phyloP scores from a whole-genome alignment of 805 yeast species.

The Metschnikowia kofuensis region DNA sequence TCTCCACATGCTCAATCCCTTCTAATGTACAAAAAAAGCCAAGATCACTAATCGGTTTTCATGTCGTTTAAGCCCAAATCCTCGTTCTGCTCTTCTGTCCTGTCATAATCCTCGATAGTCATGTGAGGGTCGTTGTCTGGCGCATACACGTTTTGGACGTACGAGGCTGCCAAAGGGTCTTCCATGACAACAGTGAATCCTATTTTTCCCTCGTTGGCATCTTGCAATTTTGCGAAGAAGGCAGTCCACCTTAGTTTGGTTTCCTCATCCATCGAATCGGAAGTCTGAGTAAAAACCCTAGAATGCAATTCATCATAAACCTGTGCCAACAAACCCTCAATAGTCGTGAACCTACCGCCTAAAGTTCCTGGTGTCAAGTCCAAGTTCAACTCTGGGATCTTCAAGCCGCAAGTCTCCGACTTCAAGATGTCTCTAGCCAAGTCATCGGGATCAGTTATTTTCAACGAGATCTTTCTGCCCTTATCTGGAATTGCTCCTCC shows the following conservation, averaged over 20 bases:
- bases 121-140: conserved; percentile 98
- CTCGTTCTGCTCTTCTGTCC: conserved; percentile 87
- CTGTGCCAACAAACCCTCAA: conserved; percentile 89
- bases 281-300: conserved; percentile 79
- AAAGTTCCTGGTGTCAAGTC: conserved; percentile 95
- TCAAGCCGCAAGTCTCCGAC: conserved; percentile 87
- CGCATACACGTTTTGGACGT: conserved; percentile 97
- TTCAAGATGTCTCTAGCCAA: conserved; percentile 91
- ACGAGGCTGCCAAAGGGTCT: conserved; percentile 94
- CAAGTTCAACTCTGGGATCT: conserved; percentile 81
- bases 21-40: conserved; percentile 1
- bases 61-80: conserved; percentile 76
- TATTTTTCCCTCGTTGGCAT: conserved; percentile 77
- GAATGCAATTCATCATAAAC: conserved; percentile 85
- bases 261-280: conserved; percentile 84
- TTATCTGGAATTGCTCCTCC: conserved; percentile 93
- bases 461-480: conserved; percentile 72
- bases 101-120: conserved; percentile 84
- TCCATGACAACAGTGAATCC: conserved; percentile 85
- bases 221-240: conserved; percentile 70
- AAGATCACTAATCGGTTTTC: conserved; percentile 24
- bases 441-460: conserved; percentile 87
- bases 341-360: conserved; percentile 96
- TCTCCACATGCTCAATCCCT: background rate
- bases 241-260: conserved; percentile 79